Base-by-base conservation (phyloP, 768 basidiomycete genomes). In the Pleurotus sapidus region DNA sequence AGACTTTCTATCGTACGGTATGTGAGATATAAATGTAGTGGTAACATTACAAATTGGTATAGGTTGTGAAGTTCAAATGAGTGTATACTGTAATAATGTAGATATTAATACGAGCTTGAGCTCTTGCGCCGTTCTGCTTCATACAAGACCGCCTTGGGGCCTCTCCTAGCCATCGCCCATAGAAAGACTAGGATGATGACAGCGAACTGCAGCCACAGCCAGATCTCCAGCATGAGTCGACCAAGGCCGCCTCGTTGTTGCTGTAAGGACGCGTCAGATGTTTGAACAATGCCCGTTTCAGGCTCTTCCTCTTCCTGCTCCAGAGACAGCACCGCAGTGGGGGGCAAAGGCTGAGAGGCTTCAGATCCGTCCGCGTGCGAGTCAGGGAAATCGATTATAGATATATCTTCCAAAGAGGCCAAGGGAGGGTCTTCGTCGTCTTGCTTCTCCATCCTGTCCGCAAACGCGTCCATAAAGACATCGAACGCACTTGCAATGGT, bases 171-270 rank as follows among this genome's bases (percentile, higher is more conserved):
- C 86, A 92, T 89, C 34, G 88, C 83, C 79, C 84, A 91, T 55
- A 94, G 68, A 69, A 93, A 93, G 53, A 92, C 84, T 42, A 86
- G 55, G 30, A 93, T 77, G 60, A 94, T 84, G 59, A 92, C 77
- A 6, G 69, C 74, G 65, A 93, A 92, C 69, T 94, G 92, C 58
- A 92, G 68, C 89, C 91, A 91, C 60, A 93, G 69, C 92, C 92
- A 93, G 18, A 89, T 67, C 71, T 91, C 88, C 49, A 93, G 63
- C 61, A 92, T 67, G 49, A 88, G 70, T 40, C 67, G 67, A 5
- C 67, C 72, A n/a, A 74, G 57, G 49, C 51, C 51, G 2, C 37
- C 14, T 7, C 51, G 51, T n/a, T 54, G 65, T 61, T 38, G 37
- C 63, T 37, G 64, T 63, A 59, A 60, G 67, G 57, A 60, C 61